These are phyloP conservation scores for Vaccinium myrtillus DNA, from an alignment of 148 eudicot genomes.

Conservation along the genomic window DNA sequence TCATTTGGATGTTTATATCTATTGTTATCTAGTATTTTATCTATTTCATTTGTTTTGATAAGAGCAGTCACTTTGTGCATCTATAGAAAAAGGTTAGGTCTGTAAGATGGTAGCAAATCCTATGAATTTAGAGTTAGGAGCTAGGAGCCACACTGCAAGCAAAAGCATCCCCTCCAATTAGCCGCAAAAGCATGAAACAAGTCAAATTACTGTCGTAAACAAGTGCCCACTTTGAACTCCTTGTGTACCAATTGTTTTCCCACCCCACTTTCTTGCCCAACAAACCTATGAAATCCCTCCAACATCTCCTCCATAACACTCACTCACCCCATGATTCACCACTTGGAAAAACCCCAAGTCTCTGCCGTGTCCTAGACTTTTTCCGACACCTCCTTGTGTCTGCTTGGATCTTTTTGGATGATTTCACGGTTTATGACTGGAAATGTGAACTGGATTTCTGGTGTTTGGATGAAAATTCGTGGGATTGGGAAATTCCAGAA, in stretches of 20 bases:
- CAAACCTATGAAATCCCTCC: not conserved
- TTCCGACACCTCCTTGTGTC: not conserved
- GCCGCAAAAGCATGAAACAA: constrained; percentile 25
- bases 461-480: not conserved
- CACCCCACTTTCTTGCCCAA: constrained; percentile 9
- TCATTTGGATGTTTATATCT: no score
- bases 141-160: constrained; percentile 21
- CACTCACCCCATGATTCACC: not conserved
- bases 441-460: not conserved
- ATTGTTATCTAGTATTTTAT: no score
- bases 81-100: not conserved
- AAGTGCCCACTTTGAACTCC: not conserved
- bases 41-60: no score
- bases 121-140: constrained; percentile 12
- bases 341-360: not conserved
- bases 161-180: constrained; percentile 43
- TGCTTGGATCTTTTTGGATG: not conserved
- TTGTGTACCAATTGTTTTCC: constrained; percentile 18
- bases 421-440: not conserved
- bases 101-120: constrained; percentile 20
- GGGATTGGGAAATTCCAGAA: not conserved
- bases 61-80: no score
- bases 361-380: not conserved
- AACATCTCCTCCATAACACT: constrained; percentile 7
- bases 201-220: constrained; percentile 16